Percentiles rank a stretch among this genome's conserved stretches.
These are phyloP conservation scores for Lepidium sativum DNA, from an alignment of 345 rosid species.

Conservation along the genomic window DNA sequence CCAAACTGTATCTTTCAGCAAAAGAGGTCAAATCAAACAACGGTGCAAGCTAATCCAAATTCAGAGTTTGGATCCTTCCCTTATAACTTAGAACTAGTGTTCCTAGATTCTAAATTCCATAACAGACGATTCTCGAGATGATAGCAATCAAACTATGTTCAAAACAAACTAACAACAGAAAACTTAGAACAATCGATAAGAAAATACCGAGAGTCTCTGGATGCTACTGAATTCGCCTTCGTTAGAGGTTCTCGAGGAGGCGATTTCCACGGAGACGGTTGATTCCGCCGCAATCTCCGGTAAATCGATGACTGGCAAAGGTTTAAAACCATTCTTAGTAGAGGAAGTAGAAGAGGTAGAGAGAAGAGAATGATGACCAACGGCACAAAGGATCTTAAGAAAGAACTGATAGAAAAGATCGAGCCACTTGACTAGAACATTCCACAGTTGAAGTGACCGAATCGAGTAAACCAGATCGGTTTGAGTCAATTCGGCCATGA, in stretches of 20 bases:
- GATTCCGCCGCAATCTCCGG: conserved; percentile 31
- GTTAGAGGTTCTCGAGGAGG: neutral
- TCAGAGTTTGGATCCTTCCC: neutral
- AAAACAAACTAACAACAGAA: neutral
- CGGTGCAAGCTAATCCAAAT: neutral
- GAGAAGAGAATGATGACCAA: conserved; percentile 45
- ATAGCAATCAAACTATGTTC: neutral
- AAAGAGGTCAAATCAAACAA: neutral
- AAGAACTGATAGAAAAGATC: conserved; percentile 73
- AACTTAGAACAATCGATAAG: neutral
- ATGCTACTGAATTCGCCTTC: neutral
- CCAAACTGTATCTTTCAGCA: neutral
- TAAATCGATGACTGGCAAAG: conserved; percentile 60
- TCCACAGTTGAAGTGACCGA: conserved; percentile 49
- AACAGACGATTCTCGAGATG: neutral
- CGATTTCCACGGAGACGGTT: conserved; percentile 21
- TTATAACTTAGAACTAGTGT: neutral
- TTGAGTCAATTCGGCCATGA: conserved; percentile 76
- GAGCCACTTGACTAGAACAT: conserved; percentile 52
- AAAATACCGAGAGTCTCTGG: conserved; percentile 51
- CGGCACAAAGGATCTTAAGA: conserved; percentile 40
- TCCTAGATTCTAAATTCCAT: neutral
- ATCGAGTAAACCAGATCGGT: conserved; percentile 56
- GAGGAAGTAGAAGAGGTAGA: conserved; percentile 17
- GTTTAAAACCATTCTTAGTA: conserved; percentile 37